These are phyloP conservation scores for Peniophora sp. DNA, from an alignment of 1,284 basidiomycete species.

Conservation along the genomic window DNA sequence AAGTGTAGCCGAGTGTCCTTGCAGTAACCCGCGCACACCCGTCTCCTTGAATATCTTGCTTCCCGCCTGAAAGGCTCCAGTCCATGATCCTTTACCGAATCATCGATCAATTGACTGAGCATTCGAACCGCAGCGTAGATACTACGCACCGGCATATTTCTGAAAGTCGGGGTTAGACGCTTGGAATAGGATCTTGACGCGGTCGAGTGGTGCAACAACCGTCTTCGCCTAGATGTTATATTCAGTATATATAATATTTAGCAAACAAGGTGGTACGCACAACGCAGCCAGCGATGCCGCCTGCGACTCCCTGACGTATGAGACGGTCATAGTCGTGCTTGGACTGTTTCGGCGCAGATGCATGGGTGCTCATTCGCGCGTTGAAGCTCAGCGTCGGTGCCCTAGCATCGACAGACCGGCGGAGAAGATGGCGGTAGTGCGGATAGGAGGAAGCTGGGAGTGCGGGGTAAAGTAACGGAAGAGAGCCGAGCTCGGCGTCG, in stretches of 20 bases:
- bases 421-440: neutral
- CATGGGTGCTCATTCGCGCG: conserved; percentile 61
- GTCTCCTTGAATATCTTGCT: conserved; percentile 67
- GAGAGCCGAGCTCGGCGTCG: neutral
- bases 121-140: neutral
- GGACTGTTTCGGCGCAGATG: conserved; percentile 28
- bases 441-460: neutral
- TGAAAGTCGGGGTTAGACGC: conserved; percentile 93
- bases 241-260: conserved; percentile 5
- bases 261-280: conserved; percentile 41
- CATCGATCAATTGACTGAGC: neutral
- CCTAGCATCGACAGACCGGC: neutral
- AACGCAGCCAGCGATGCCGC: conserved; percentile 89
- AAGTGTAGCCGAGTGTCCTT: conserved; percentile 92
- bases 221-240: conserved; percentile 76
- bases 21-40: conserved; percentile 80
- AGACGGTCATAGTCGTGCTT: conserved; percentile 60
- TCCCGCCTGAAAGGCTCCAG: conserved; percentile 80
- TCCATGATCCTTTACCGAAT: conserved; percentile 62
- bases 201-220: conserved; percentile 92
- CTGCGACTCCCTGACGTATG: conserved; percentile 79
- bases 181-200: conserved; percentile 99
- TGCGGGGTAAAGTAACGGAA: neutral
- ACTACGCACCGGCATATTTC: conserved; percentile 77
- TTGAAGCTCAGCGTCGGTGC: neutral